A percentile compares a stretch with the other conserved stretches of the same genome.
phyloP scores from a whole-genome alignment of 1,139 yeast species.

The Saccharomycopsis hybrid region DNA sequence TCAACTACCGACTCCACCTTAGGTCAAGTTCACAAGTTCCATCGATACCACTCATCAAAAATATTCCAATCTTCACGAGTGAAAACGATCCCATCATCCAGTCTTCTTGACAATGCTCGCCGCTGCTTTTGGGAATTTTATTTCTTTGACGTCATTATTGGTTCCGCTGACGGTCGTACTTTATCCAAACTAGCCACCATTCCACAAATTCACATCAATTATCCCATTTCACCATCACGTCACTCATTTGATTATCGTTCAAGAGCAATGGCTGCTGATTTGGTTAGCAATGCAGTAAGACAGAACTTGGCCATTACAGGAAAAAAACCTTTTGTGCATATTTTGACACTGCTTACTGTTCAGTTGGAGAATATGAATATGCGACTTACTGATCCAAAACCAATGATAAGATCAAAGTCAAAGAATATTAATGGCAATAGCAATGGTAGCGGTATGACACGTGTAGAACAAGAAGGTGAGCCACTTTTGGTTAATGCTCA shows the following conservation, averaged over 20 bases:
- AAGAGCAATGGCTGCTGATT: slow-evolving; percentile 40
- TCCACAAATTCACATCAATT: slow-evolving; percentile 23
- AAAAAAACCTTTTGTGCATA: slow-evolving; percentile 32
- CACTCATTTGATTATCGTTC: slow-evolving; percentile 39
- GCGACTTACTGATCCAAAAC: slow-evolving; percentile 36
- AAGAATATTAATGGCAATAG: too few relatives aligned
- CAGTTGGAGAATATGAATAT: slow-evolving; percentile 45
- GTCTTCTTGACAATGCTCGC: slow-evolving; percentile 34
- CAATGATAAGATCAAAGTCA: too few relatives aligned
- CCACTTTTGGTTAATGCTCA: slow-evolving; percentile 36
- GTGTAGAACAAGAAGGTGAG: slow-evolving; percentile 31
- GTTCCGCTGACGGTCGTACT: slow-evolving; percentile 46
- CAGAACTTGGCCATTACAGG: slow-evolving; percentile 39
- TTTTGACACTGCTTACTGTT: slow-evolving; percentile 35
- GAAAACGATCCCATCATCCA: not conserved
- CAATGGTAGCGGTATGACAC: too few relatives aligned
- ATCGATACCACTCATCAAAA: too few relatives aligned
- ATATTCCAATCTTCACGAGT: slow-evolving; percentile 22
- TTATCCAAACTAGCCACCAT: slow-evolving; percentile 34
- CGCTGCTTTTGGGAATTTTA: slow-evolving; percentile 44
- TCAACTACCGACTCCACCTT: too few relatives aligned
- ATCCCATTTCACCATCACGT: slow-evolving; percentile 33
- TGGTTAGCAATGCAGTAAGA: slow-evolving; percentile 43
- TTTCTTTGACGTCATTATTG: slow-evolving; percentile 43
- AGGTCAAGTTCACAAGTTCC: too few relatives aligned